Evolutionary conservation across 1,284 basidiomycete species (phyloP).

Genomic region (Fereydounia khargensis): DNA sequence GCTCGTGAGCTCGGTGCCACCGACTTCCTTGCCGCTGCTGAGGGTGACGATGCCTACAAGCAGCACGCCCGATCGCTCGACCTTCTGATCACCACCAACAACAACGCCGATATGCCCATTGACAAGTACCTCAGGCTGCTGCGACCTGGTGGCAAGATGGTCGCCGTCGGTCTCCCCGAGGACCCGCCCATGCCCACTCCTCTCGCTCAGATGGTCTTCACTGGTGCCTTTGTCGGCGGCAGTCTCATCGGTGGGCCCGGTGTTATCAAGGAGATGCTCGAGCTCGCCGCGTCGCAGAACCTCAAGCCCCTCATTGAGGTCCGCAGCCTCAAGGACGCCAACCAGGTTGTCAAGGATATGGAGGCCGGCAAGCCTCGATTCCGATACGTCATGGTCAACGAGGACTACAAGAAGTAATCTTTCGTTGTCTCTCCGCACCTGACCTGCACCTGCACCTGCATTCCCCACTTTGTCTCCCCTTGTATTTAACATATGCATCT

Average conservation of each 20-base stretch:
- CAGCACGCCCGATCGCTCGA: constrained; percentile 61
- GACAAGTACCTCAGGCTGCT: constrained; percentile 62
- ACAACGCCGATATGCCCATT: constrained; percentile 59
- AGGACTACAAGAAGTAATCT: constrained; percentile 33
- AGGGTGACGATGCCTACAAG: constrained; percentile 41
- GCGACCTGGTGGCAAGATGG: constrained; percentile 63
- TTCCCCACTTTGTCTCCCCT: too few species aligned
- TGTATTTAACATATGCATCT: too few species aligned
- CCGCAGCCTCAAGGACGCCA: constrained; percentile 65
- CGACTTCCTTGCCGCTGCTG: constrained; percentile 53
- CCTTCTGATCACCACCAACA: constrained; percentile 65
- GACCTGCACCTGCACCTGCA: too few species aligned
- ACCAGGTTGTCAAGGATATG: constrained; percentile 64
- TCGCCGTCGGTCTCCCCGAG: constrained; percentile 65
- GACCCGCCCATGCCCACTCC: too few species aligned
- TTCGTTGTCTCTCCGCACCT: too few species aligned
- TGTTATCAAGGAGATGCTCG: constrained; percentile 62
- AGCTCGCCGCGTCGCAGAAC: constrained; percentile 47
- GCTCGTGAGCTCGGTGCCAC: constrained; percentile 67
- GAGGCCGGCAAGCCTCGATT: constrained; percentile 61
- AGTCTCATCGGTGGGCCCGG: constrained; percentile 67
- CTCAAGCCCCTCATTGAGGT: constrained; percentile 61
- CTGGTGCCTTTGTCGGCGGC: constrained; percentile 60
- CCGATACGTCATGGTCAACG: constrained; percentile 48
- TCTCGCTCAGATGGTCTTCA: too few species aligned